Conservation (phyloP, 1,139 yeast genomes). For the Yamadazyma triangularis region DNA sequence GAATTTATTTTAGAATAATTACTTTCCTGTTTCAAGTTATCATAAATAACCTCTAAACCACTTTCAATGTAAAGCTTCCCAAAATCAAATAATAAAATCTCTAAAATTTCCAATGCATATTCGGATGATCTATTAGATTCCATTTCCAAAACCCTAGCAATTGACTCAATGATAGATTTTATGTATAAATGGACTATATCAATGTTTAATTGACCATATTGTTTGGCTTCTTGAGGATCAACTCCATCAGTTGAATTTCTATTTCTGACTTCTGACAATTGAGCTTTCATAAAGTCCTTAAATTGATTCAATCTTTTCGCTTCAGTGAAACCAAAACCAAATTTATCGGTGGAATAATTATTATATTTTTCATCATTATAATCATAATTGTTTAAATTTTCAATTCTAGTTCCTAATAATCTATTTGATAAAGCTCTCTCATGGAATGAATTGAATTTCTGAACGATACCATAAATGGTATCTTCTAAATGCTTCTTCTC, state of each 20-base stretch:
- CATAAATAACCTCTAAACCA: constrained; percentile 69
- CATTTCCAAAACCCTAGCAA: constrained; percentile 74
- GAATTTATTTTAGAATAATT: constrained; percentile 19
- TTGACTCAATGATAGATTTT: constrained; percentile 71
- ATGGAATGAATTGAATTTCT: constrained; percentile 47
- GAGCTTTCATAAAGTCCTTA: constrained; percentile 36
- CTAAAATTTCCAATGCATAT: constrained; percentile 62
- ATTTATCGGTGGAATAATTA: constrained; percentile 16
- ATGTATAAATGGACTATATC: constrained; percentile 58
- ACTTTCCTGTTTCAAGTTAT: constrained; percentile 28
- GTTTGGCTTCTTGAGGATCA: constrained; percentile 19
- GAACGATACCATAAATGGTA: constrained; percentile 48
- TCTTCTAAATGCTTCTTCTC: constrained; percentile 73
- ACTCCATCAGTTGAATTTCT: constrained; percentile 20
- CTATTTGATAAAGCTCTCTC: constrained; percentile 49
- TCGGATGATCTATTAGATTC: constrained; percentile 61
- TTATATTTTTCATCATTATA: constrained; percentile 11
- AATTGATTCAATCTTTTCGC: constrained; percentile 38
- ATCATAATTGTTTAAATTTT: constrained; percentile 30
- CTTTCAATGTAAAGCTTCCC: constrained; percentile 73
- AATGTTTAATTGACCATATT: constrained; percentile 33
- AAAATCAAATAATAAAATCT: constrained; percentile 61
- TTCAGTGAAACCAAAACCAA: constrained; percentile 35
- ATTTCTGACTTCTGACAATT: constrained; percentile 22
- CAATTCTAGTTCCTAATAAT: constrained; percentile 40